These are phyloP conservation scores for Fragilaria crotonensis DNA, from an alignment of 108 stramenopile genomes.

Conservation along the genomic window DNA sequence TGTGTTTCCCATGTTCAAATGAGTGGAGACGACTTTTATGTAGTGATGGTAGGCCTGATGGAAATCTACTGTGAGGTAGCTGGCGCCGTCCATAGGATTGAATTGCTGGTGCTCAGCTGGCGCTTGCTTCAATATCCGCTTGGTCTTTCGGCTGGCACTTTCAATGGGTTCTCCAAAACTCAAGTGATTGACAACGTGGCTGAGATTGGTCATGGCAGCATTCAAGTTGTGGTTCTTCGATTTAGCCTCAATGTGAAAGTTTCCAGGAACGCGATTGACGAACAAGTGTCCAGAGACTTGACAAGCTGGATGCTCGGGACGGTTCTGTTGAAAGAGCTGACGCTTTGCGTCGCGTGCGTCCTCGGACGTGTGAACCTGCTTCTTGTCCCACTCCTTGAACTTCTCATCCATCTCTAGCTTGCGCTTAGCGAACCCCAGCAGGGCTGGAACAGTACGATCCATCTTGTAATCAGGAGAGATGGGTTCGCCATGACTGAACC, in stretches of 20 bases:
- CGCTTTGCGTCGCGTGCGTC: conserved; percentile 43
- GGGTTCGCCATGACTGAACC: conserved; percentile 74
- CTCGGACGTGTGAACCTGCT: conserved; percentile 25
- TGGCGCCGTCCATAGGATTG: conserved; percentile 72
- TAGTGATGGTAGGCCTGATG: conserved; percentile 97
- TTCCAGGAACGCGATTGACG: conserved; percentile 96
- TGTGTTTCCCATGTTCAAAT: conserved; percentile 61
- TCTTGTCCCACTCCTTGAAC: conserved; percentile 80
- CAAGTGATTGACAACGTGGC: conserved; percentile 89
- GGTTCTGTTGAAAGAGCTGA: conserved; percentile 38
- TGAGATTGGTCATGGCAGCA: conserved; percentile 91
- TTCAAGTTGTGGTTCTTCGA: conserved; percentile 93
- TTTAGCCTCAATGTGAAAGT: conserved; percentile 94
- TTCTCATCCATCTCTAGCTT: conserved; percentile 82
- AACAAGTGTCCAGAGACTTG: conserved; percentile 73
- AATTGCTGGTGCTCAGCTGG: conserved; percentile 79
- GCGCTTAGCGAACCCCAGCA: conserved; percentile 59
- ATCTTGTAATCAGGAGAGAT: conserved; percentile 82
- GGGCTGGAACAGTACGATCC: conserved; percentile 83
- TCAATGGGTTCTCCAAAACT: conserved; percentile 83
- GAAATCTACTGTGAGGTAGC: conserved; percentile 55
- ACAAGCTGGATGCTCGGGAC: conserved; percentile 85
- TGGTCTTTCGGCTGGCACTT: conserved; percentile 30
- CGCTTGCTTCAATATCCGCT: conserved; percentile 75
- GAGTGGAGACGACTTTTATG: conserved; percentile 95